Evolutionary conservation across 192 early-diverging fungal genomes (phyloP).

Genomic region (Martensiomyces pterosporus): DNA sequence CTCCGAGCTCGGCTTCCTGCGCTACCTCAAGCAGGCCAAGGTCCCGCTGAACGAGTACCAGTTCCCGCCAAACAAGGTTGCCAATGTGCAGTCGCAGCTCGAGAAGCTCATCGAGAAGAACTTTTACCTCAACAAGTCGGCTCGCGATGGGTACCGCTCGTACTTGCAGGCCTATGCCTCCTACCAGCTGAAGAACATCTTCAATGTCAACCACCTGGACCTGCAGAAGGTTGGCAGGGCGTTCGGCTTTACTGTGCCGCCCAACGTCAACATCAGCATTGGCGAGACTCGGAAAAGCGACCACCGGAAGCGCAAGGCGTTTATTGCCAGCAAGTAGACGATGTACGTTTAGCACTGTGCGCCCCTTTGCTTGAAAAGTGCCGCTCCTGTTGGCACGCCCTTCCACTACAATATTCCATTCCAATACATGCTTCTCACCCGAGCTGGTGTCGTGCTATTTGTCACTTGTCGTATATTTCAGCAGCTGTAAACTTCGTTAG

Average conservation of each 20-base stretch:
- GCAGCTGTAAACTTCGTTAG: too few relatives aligned
- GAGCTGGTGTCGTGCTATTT: too few relatives aligned
- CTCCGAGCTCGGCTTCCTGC: slow-evolving; percentile 89
- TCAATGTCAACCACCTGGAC: slow-evolving; percentile 88
- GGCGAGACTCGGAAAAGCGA: slow-evolving; percentile 45
- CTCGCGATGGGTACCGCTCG: slow-evolving; percentile 92
- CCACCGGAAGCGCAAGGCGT: slow-evolving; percentile 48
- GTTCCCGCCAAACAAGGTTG: slow-evolving; percentile 90
- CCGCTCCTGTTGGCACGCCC: too few relatives aligned
- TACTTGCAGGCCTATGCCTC: slow-evolving; percentile 95
- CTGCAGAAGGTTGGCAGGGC: slow-evolving; percentile 87
- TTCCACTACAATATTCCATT: too few relatives aligned
- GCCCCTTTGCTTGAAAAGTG: too few relatives aligned
- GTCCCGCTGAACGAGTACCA: slow-evolving; percentile 99
- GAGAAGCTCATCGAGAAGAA: slow-evolving; percentile 97
- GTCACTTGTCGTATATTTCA: too few relatives aligned
- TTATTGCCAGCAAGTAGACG: slow-evolving; percentile 21
- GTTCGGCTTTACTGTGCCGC: slow-evolving; percentile 95
- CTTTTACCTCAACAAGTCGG: slow-evolving; percentile 95
- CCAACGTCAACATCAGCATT: slow-evolving; percentile 76
- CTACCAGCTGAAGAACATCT: slow-evolving; percentile 93
- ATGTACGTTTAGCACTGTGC: too few relatives aligned
- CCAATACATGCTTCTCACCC: too few relatives aligned
- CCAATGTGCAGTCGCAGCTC: slow-evolving; percentile 96
- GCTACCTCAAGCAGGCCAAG: slow-evolving; percentile 97